Conservation (phyloP, 2,329 filamentous ascomycete genomes). For the Arthrobotrys pseudoclavata region DNA sequence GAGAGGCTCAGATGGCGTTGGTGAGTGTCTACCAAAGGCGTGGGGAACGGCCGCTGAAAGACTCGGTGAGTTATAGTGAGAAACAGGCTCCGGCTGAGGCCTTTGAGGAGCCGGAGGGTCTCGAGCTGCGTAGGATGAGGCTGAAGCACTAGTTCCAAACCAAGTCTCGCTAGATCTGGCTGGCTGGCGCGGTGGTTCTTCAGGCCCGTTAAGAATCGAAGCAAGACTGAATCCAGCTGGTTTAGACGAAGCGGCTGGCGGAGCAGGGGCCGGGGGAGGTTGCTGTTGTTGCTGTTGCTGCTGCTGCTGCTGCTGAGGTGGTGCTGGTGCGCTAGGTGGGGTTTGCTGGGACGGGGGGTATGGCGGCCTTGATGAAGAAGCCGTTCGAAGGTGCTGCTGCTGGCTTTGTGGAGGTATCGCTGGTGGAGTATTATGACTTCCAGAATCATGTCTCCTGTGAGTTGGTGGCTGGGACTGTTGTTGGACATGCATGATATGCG, state of each 20-base stretch:
- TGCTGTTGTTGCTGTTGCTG: background rate
- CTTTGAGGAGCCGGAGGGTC: constrained; percentile 41
- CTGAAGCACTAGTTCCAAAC: constrained; percentile 29
- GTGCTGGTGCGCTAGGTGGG: constrained; percentile 16
- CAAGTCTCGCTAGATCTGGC: constrained; percentile 39
- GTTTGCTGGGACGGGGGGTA: constrained; percentile 25
- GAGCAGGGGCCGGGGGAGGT: constrained; percentile 16
- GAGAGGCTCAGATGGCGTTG: constrained; percentile 43
- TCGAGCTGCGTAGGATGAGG: constrained; percentile 33
- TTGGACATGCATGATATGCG: constrained; percentile 45
- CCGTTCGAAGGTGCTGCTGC: constrained; percentile 29
- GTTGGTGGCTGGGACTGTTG: constrained; percentile 43
- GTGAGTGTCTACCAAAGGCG: constrained; percentile 44
- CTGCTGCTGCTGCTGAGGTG: constrained; percentile 17
- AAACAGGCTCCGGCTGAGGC: constrained; percentile 50
- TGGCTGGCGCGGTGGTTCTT: constrained; percentile 30
- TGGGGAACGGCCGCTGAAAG: constrained; percentile 47
- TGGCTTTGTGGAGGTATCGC: constrained; percentile 22
- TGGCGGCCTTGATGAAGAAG: constrained; percentile 19
- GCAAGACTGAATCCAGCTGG: constrained; percentile 46
- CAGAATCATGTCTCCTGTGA: constrained; percentile 57
- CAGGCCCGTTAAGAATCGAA: constrained; percentile 43
- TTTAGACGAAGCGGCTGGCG: constrained; percentile 32
- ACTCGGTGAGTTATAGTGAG: constrained; percentile 56
- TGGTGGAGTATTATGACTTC: constrained; percentile 27